Base-by-base conservation (phyloP, 106 monocot species). In the Allium fistulosum region DNA sequence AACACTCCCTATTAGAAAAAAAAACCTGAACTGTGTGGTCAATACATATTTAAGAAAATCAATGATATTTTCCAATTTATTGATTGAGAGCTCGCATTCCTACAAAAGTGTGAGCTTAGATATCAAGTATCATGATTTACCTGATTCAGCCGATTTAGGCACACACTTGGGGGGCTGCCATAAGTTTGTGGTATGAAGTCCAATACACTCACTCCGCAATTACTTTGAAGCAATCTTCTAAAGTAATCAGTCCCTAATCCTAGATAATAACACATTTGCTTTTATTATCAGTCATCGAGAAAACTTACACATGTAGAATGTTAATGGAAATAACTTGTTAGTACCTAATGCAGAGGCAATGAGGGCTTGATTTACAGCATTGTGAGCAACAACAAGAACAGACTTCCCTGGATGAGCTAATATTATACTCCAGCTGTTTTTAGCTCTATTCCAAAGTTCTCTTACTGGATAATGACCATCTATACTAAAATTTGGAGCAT, bases 291-390 rank as follows among this genome's bases (percentile, higher is more conserved):
- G 5, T 37, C 37, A 37, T 37, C 0, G 37, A 37, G 37, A 37
- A 67, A 61, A 75, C 53, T 17, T 5, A 69, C 49, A 74, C 26
- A 7, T 26, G 65, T 22, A 15, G 15, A 52, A 53, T 53, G 67
- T 52, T 7, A 68, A 11, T 46, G 7, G 8, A 12, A 37, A 60
- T n/a, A 49, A 37, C 45, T 12, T 67, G 9, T 49, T 45, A 48
- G 22, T 63, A 92, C 96, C 88, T 64, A 96, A 58, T 9, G 96
- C 85, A 48, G 92, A 80, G 61, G 91, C 88, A 65, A 96, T 80
- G 61, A 95, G 84, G 59, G 95, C 95, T 74, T 95, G 95, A 71
- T 95, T 95, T 18, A 95, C 91, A 12, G 95, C 95, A 81, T 95
- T 95, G 55, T 95, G 95, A 61, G 95, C 95, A 71, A 96, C 95